Evolutionary conservation across 148 eudicot species (phyloP).

Genomic region (Pouteria glomerata): DNA sequence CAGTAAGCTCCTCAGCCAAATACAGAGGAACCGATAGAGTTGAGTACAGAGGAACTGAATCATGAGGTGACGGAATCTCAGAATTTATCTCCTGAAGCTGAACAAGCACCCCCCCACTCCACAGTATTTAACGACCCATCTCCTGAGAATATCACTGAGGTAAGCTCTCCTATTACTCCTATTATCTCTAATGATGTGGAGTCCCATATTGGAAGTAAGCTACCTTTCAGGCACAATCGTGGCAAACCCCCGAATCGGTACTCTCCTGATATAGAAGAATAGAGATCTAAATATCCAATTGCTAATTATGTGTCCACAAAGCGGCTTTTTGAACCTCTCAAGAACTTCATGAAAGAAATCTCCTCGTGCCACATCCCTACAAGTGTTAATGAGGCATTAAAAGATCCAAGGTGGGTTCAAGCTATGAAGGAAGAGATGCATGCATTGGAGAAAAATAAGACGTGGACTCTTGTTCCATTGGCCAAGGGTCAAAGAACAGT

Average conservation of each 20-base stretch:
- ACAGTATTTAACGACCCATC: not conserved
- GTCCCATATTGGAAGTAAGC: not conserved
- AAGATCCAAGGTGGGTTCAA: too few species aligned
- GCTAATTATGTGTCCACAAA: not conserved
- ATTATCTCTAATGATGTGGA: not conserved
- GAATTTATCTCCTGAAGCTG: not conserved
- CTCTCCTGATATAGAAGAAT: not conserved
- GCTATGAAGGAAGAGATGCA: too few species aligned
- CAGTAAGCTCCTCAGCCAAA: too few species aligned
- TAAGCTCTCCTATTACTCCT: not conserved
- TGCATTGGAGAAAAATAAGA: too few species aligned
- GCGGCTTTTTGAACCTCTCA: not conserved
- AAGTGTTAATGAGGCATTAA: not conserved
- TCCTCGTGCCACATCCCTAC: not conserved
- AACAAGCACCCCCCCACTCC: not conserved
- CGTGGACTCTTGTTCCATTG: too few species aligned
- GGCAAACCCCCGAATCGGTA: conserved; percentile 5
- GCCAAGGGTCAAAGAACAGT: too few species aligned
- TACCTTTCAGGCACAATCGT: not conserved
- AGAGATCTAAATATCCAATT: not conserved
- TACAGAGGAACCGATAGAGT: not conserved
- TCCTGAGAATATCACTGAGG: conserved; percentile 4
- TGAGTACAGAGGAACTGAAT: too few species aligned
- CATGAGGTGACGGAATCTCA: too few species aligned
- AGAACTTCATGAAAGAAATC: not conserved